Percentiles rank a stretch among this genome's conserved stretches.
phyloP scores from a whole-genome alignment of 31 red algal species.

The Asparagopsis taxiformis region DNA sequence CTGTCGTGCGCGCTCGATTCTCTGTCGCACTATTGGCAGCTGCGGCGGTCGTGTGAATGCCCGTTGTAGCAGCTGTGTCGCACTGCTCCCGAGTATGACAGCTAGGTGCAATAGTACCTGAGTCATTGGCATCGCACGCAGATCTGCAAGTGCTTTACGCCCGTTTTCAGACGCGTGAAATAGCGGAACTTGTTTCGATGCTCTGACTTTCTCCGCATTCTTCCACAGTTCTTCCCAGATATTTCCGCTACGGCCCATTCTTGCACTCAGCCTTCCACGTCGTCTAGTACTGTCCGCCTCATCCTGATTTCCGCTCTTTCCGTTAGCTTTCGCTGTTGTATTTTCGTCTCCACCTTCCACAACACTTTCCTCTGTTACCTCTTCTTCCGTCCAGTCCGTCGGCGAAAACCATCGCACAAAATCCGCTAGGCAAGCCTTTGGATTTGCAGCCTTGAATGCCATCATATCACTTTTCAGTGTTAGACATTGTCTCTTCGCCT shows the following conservation, averaged over 20 bases:
- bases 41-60: constrained; percentile 30
- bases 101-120: constrained; percentile 46
- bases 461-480: constrained; percentile 72
- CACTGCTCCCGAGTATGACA: constrained; percentile 26
- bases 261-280: constrained; percentile 45
- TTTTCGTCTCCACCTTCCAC: too few relatives aligned
- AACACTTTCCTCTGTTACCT: too few relatives aligned
- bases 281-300: too few relatives aligned
- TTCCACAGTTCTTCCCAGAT: constrained; percentile 66
- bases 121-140: constrained; percentile 65
- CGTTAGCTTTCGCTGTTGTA: too few relatives aligned
- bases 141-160: constrained; percentile 54
- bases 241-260: constrained; percentile 64
- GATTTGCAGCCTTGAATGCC: constrained; percentile 78
- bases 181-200: constrained; percentile 37
- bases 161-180: constrained; percentile 56
- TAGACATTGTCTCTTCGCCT: constrained; percentile 29
- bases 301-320: too few relatives aligned
- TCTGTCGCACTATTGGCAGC: constrained; percentile 12
- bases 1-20: constrained; percentile 21
- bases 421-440: constrained; percentile 42
- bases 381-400: constrained; percentile 41
- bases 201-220: constrained; percentile 23
- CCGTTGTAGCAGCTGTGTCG: constrained; percentile 6
- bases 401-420: constrained; percentile 84